Base-by-base conservation (phyloP, 192 early-diverging fungal genomes). In the Mycoemilia scoparia region DNA sequence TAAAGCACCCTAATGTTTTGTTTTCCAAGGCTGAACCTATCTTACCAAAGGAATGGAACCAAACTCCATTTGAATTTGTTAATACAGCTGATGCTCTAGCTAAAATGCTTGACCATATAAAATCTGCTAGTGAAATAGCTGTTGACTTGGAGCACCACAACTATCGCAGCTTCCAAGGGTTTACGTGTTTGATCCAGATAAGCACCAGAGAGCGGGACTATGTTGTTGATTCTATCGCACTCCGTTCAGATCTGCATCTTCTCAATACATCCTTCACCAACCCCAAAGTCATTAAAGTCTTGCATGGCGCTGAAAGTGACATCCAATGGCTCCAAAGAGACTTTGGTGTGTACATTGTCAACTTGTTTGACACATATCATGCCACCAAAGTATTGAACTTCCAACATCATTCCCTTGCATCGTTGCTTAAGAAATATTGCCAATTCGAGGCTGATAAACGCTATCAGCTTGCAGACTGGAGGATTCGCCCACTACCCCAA, bases 231-330 rank as follows among this genome's bases (percentile, higher is more conserved):
- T 73, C 90, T 5, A 48, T 99, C 2, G 74, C 68, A 20, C 53
- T 99, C 15, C 69, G 95, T 21, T 42, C 63, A 16, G 54, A 69
- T 4, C 36, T 95, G 29, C 71, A 73, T 15, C 29, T 60, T 9
- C 55, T 99, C n/a, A 99, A 99, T 58, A 47, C 67, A 4, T 57
- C 70, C 5, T 91, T 96, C 27, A 77, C 90, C 0, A 72, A 99
- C 49, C 90, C 95, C 8, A 53, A 56, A 5, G 76, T 81, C 19
- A 59, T 87, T 54, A 99, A 99, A 52, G 79, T 86, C 14, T 65
- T 99, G 21, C 95, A 99, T 46, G 95, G 95, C 51, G 91, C 95
- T n/a, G 83, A 91, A 13, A 71, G 55, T 54, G 95, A 99, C 70
- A 73, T 99, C 12, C 51, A 73, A 34, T 99, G 95, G 95, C 65